Base-by-base conservation (phyloP, 768 basidiomycete genomes). In the Clavulina sp. region DNA sequence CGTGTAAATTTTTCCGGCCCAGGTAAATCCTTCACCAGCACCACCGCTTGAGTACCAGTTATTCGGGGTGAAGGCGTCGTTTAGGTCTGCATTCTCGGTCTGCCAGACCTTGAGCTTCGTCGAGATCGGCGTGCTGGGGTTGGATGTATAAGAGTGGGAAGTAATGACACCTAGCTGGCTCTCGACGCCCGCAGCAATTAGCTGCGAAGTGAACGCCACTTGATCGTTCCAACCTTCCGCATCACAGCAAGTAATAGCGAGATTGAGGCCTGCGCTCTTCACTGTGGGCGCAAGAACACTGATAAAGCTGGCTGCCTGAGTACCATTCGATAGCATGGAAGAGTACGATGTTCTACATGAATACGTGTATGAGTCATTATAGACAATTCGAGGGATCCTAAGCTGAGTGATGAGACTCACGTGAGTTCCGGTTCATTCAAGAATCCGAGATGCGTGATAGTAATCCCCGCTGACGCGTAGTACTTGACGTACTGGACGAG, bases 401-500 rank as follows among this genome's bases (percentile, higher is more conserved):
- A n/a, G n/a, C n/a, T n/a, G n/a, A n/a, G n/a, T n/a, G n/a, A n/a
- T 5, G 16, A 3, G 36, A 50, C 50, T 21, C 6, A 51, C 49
- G 30, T 30, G 16, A 24, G 51, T 13, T 54, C 54, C 3, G 54
- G 54, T 32, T 54, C 54, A 33, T 54, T 54, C 18, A 50, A 32
- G 43, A 51, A 47, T n/a, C 54, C 54, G 1, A 54, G 36, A 31
- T 50, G 49, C 2, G 49, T 47, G 16, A 54, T 47, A 2, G 29
- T 4, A 23, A 54, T 52, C 18, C 41, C 41, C 5, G 26, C 41
- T 23, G 50, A 44, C 36, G 33, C 19, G 13, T 54, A 54, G 23
- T 44, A 54, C 28, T 51, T 50, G 44, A 54, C 49, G 19, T 54
- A 54, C n/a, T 54, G 54, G 19, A 54, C 50, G 40, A 54, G n/a